A percentile compares a stretch with the other conserved stretches of the same genome.
These are phyloP conservation scores for Bruguiera sexangula DNA, from an alignment of 345 rosid genomes.

Conservation along the genomic window DNA sequence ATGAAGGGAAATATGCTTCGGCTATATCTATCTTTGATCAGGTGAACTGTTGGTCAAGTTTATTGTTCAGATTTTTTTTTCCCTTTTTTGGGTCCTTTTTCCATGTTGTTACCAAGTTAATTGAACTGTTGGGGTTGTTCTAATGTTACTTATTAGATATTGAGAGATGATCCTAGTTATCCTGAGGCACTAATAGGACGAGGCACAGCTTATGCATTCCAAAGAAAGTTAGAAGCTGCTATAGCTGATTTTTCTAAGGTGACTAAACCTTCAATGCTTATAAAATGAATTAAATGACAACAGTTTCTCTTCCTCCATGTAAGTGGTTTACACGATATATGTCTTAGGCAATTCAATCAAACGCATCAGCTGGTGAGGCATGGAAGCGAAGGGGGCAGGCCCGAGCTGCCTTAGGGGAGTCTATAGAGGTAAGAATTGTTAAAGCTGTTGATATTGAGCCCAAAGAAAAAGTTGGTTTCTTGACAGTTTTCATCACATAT, in stretches of 20 bases:
- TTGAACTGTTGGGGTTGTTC: constrained; percentile 12
- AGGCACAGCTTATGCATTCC: constrained; percentile 96
- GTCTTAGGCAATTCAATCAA: constrained; percentile 74
- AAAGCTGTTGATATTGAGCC: constrained; percentile 6
- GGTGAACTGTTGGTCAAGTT: constrained; percentile 38
- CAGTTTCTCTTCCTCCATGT: constrained; percentile 5
- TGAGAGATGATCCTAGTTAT: constrained; percentile 77
- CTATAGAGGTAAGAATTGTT: constrained; percentile 55
- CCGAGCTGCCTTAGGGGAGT: constrained; percentile 92
- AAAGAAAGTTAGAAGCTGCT: constrained; percentile 81
- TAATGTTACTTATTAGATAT: constrained; percentile 44
- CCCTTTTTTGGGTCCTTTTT: neutral
- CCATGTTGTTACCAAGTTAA: constrained; percentile 2
- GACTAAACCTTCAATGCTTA: constrained; percentile 5
- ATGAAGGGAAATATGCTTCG: constrained; percentile 83
- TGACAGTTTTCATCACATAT: no score
- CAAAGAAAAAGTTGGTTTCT: neutral
- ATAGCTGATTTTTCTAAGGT: constrained; percentile 92
- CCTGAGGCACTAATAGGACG: constrained; percentile 96
- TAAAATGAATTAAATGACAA: neutral
- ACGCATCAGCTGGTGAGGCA: constrained; percentile 94
- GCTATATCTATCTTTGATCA: constrained; percentile 90
- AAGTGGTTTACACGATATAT: constrained; percentile 11
- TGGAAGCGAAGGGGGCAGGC: constrained; percentile 99
- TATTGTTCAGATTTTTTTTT: constrained; percentile 14